Evolutionary conservation across 2,329 filamentous ascomycete species (phyloP), one percentile per base, ranked within the genome.

Genomic region (Venturia nashicola): DNA sequence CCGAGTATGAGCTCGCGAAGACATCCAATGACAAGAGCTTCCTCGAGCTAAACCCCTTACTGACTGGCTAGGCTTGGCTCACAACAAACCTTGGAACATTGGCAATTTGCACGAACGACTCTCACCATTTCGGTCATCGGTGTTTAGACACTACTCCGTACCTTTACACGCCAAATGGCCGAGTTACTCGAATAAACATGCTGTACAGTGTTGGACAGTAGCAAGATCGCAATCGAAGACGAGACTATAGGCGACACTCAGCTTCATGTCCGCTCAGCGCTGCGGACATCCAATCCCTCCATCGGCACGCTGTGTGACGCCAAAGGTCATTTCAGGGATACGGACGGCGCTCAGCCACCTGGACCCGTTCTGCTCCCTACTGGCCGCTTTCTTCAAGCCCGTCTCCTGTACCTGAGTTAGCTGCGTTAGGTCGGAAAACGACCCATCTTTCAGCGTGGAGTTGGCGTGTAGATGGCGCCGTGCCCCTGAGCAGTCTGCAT

Each of bases 301-400:
- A 36, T 57, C 14, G 5, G 12, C 27, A 36, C 27, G 51, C 51
- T 57, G 16, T 36, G 51, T 9, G 32, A 34, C 51, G 51, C 60
- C 59, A 46, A 40, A 34, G 42, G 32, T 62, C 60, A 62, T 62
- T 48, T 62, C 60, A 39, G 43, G 60, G 60, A 62, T 39, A 62
- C 40, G 43, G 23, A 16, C 43, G 60, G 27, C 43, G 51, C 14
- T 57, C 27, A 34, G 51, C 51, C 51, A 57, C 51, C 32, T 18
- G 44, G 60, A 34, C 40, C 59, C 59, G 32, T 48, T 7, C 20
- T 16, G 60, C 60, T 34, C 32, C 20, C 40, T 43, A 62, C 44
- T 62, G 60, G 60, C 32, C 60, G 34, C 11, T 12, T 9, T 34
- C 60, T 27, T 12, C 14, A 27, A 32, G 60, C 12, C 20, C n/a